A percentile compares a stretch with the other conserved stretches of the same genome.
These are phyloP conservation scores for Calonectria henricotiae DNA, from an alignment of 2,329 filamentous ascomycete species.

Conservation along the genomic window DNA sequence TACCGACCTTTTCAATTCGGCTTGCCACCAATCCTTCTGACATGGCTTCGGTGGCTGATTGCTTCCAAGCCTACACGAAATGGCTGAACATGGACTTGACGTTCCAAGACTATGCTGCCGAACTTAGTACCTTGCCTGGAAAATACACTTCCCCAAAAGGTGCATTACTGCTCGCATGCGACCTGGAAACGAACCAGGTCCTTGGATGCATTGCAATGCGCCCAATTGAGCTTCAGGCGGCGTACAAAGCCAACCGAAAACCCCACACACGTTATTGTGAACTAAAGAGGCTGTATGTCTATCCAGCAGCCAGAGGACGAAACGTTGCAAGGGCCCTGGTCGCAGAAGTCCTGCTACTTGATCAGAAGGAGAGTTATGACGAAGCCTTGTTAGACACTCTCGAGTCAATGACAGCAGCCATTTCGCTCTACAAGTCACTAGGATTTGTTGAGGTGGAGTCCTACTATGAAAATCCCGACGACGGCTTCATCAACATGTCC, in stretches of 20 bases:
- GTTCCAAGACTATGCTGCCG: slow-evolving; percentile 51
- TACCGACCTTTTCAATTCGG: slow-evolving; percentile 40
- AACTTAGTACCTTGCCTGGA: slow-evolving; percentile 49
- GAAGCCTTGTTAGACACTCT: slow-evolving; percentile 51
- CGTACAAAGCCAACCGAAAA: slow-evolving; percentile 29
- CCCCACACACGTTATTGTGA: slow-evolving; percentile 45
- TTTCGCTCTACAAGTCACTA: slow-evolving; percentile 49
- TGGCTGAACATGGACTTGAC: slow-evolving; percentile 52
- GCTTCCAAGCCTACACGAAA: slow-evolving; percentile 50
- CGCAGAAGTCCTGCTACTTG: slow-evolving; percentile 39
- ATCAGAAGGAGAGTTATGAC: slow-evolving; percentile 43
- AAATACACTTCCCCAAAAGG: slow-evolving; percentile 51
- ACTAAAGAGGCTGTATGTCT: slow-evolving; percentile 52
- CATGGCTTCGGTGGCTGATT: slow-evolving; percentile 41
- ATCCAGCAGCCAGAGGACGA: slow-evolving; percentile 50
- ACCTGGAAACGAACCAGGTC: slow-evolving; percentile 38
- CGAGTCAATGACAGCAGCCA: slow-evolving; percentile 47
- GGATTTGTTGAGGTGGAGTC: slow-evolving; percentile 45
- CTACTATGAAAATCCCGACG: slow-evolving; percentile 48
- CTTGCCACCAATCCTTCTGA: slow-evolving; percentile 45
- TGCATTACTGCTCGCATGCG: slow-evolving; percentile 49
- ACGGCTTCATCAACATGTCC: slow-evolving; percentile 47
- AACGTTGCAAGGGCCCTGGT: slow-evolving; percentile 47
- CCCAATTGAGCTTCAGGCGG: slow-evolving; percentile 40
- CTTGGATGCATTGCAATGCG: slow-evolving; percentile 52